Evolutionary conservation across 306 rosid species (phyloP), one percentile per base, ranked within the genome.

Genomic region (Trifolium pratense): DNA sequence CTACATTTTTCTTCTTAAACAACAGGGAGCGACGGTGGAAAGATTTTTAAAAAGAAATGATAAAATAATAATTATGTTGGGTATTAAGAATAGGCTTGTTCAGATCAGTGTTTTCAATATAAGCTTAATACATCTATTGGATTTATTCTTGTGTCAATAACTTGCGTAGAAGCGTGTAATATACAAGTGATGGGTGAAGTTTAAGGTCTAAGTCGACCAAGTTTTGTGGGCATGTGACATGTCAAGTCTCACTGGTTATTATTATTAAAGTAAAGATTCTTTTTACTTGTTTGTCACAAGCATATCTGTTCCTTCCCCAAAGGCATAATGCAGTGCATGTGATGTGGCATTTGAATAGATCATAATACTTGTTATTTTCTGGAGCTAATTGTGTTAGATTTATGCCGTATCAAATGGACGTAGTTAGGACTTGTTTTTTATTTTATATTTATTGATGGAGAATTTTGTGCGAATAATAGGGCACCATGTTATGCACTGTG

Each of bases 131-230:
- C 88, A 87, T 86, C 84, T 89, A 91, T 91, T 91, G 97, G 88
- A 91, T 91, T 91, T 87, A 91, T 91, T 91, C 97, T 85, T 91
- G 88, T 75, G 87, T 77, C 78, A 83, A 88, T 80, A 77, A 85
- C 82, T 78, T 75, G 72, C 79, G 76, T 51, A 79, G 78, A 81
- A 83, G 80, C 78, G 87, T 91, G 92, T 53, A 76, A 63, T 62
- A 77, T 74, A 79, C 81, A 81, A 85, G 73, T 78, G 83, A 57
- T 55, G 73, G 60, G 59, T 83, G 78, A 84, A 78, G 79, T 77
- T 51, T 56, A 79, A 74, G 87, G 75, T 58, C 46, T 34, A 51
- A 52, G 72, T 61, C 39, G 52, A 52, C 57, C 16, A 56, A 66
- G 68, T 75, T 84, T 80, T 85, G 77, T 76, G 80, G 83, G 82